Conservation (phyloP, 345 rosid genomes). For the Corymbia maculata region DNA sequence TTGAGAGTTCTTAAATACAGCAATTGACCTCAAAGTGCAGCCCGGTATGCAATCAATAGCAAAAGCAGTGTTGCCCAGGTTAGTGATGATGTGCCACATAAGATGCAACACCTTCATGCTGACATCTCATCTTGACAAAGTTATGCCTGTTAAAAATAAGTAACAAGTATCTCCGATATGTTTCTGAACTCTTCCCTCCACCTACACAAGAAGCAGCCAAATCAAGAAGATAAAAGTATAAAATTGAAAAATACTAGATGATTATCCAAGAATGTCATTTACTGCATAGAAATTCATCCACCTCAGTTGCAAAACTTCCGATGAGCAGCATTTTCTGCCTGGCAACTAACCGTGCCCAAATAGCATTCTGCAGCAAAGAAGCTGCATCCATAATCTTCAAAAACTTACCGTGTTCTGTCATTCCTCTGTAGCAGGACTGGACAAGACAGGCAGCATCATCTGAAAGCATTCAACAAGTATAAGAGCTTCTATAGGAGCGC, state of each 20-base stretch:
- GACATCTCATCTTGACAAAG: constrained; percentile 24
- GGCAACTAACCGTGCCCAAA: constrained; percentile 39
- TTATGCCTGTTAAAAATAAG: constrained; percentile 39
- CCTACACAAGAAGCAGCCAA: constrained; percentile 16
- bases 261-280: background rate
- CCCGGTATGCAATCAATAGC: background rate
- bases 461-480: constrained; percentile 6
- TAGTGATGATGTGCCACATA: background rate
- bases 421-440: constrained; percentile 52
- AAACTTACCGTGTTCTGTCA: constrained; percentile 23
- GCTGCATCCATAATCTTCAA: constrained; percentile 35
- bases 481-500: background rate
- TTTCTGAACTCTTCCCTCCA: constrained; percentile 11
- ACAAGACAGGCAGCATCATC: constrained; percentile 55
- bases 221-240: background rate
- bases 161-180: constrained; percentile 15
- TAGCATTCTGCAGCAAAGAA: constrained; percentile 37
- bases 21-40: background rate
- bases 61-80: background rate
- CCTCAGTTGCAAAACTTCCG: constrained; percentile 3
- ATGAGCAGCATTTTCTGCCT: constrained; percentile 21
- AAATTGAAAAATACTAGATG: background rate
- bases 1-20: background rate
- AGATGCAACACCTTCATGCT: background rate
- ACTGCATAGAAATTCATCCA: constrained; percentile 22